Evolutionary conservation across 768 basidiomycete species (phyloP), one percentile per base, ranked within the genome.

Genomic region (Macrolepiota dolichaula): DNA sequence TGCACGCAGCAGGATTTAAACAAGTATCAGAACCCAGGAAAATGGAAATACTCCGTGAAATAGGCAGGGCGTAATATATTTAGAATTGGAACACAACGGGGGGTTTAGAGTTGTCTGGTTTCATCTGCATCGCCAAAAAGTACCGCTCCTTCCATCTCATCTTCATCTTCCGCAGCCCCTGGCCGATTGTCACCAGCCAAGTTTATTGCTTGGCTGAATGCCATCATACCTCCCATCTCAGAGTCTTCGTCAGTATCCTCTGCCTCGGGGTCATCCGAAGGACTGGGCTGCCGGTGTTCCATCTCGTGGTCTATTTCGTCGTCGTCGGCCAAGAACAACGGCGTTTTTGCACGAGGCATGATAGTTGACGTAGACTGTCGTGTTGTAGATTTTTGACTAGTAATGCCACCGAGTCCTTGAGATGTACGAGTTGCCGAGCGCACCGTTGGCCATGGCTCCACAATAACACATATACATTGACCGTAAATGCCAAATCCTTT

Each of bases 101-200:
- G 29, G 49, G 68, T 65, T 75, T 70, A 84, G 62, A 89, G 69
- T 66, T 88, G 87, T 69, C 78, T 81, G 32, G 76, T 74, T 74
- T 94, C 91, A 67, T 94, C 92, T 36, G 92, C 92, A 71, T 94
- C 92, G 11, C 88, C 91, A 63, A 91, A 89, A 44, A 92, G 83
- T 42, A 86, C 81, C 12, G 82, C 83, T 38, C 85, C 86, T 60
- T 91, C 90, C 67, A 88, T 82, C 46, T 89, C 90, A 46, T 92
- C 89, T 29, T 89, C 89, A 57, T 92, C 89, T 24, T 88, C 85
- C 10, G 77, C 79, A n/a, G 79, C 81, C 1, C 82, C 83, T n/a
- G 82, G 77, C 57, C 81, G 77, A 63, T 80, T 75, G 49, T 84
- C 83, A 15, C 85, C 85, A 13, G 80, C 77, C 40, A 81, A 75